Evolutionary conservation across 805 yeast genomes (phyloP), one percentile per base, ranked within the genome.

Genomic region (Monosporozyma solicola): DNA sequence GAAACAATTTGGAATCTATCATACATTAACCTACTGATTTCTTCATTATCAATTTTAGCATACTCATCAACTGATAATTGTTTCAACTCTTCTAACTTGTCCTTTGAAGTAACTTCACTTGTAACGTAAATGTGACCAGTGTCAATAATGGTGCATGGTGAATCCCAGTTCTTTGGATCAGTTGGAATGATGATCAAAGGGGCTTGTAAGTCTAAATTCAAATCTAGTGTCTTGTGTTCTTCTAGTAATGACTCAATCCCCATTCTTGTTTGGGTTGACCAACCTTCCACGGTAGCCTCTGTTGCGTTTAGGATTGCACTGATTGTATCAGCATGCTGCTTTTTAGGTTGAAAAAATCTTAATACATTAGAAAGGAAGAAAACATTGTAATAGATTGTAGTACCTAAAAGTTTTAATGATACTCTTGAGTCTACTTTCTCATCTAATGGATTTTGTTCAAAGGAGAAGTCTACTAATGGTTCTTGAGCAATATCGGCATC

Each of bases 241-340:
- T 90, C 96, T 59, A 95, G 75, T 0, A 97, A 94, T 59, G 94
- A 90, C 69, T 92, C 95, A 22, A 94, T 75, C 0, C 98, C 98
- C 56, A 94, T 77, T 61, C 97, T 75, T 0, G 98, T 94, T 65
- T 90, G 96, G 27, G 83, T 75, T 0, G 97, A 84, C 57, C 94
- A 74, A 1, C 95, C 97, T 62, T 90, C 97, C 54, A 94, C 85
- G 0, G 97, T 91, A 0, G 91, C 87, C 56, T 91, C 96, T 0
- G 99, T 99, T 1, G 97, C 98, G 67, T 81, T 84, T 80, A 94
- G 80, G 27, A 95, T 80, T 9, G 94, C 94, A 39, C 90, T 92
- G 24, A 94, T 82, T 0, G 97, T 90, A 62, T 91, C 96, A 53
- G 83, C 74, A 60, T 91, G 95, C 29, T 82, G 82, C 54, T 82